Conservation (phyloP, 495 filamentous ascomycete genomes). For the Delitschia confertaspora region DNA sequence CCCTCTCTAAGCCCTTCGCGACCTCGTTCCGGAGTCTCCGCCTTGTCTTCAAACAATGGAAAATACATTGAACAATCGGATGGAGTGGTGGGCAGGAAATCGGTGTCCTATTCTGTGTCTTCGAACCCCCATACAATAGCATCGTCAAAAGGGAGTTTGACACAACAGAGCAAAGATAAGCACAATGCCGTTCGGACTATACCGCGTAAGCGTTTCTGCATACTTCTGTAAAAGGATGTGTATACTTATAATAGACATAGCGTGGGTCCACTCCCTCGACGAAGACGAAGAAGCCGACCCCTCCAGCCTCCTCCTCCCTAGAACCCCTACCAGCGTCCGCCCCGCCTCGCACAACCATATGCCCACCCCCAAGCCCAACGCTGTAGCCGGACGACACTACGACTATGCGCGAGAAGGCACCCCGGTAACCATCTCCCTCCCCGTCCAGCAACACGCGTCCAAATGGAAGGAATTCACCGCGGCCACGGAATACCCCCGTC, state of each 20-base stretch:
- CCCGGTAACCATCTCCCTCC: slow-evolving; percentile 25
- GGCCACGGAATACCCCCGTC: slow-evolving; percentile 40
- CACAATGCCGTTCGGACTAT: slow-evolving; percentile 34
- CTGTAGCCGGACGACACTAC: slow-evolving; percentile 20
- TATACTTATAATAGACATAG: slow-evolving; percentile 7
- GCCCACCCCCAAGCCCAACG: slow-evolving; percentile 16
- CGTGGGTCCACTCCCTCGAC: slow-evolving; percentile 29
- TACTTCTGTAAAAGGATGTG: background rate
- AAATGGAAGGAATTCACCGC: slow-evolving; percentile 55
- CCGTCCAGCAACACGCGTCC: slow-evolving; percentile 39
- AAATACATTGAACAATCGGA: slow-evolving; percentile 10
- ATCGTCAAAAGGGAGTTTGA: slow-evolving; percentile 22
- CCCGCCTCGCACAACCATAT: slow-evolving; percentile 24
- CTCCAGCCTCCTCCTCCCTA: slow-evolving; percentile 17
- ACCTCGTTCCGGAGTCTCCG: slow-evolving; percentile 18
- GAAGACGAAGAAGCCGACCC: slow-evolving; percentile 29
- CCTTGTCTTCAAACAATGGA: slow-evolving; percentile 19
- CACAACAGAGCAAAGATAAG: slow-evolving; percentile 23
- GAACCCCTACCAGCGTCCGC: slow-evolving; percentile 15
- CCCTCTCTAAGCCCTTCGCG: slow-evolving; percentile 9
- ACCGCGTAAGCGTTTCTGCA: slow-evolving; percentile 30
- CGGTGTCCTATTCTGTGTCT: slow-evolving; percentile 23
- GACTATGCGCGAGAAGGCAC: slow-evolving; percentile 27
- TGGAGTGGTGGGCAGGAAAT: slow-evolving; percentile 9
- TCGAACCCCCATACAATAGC: slow-evolving; percentile 26